Evolutionary conservation across 768 basidiomycete genomes (phyloP), one percentile per base, ranked within the genome.

Genomic region (Hericium erinaceus): DNA sequence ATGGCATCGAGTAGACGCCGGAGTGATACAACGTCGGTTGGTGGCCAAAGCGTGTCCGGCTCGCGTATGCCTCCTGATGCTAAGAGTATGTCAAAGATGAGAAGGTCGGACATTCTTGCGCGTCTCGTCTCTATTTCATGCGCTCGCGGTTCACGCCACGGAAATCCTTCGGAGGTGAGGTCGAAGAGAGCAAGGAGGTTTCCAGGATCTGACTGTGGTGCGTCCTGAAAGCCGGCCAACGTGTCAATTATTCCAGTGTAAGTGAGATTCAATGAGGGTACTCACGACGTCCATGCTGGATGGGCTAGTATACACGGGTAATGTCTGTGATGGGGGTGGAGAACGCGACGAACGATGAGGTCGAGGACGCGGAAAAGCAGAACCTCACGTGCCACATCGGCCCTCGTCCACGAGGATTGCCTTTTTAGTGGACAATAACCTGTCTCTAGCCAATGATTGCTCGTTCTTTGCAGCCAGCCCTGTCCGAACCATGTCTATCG

Each of bases 71-170:
- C 81, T 22, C 87, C 88, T 13, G 80, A 77, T 9, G 74, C 68
- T 40, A 93, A 78, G 4, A 92, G 77, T 20, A 86, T 79, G 67
- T 92, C 89, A 60, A 89, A 87, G 37, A 92, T 77, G 50, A 91
- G 80, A 54, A 76, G 64, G 67, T 86, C 85, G 28, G 77, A 74
- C 72, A 90, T 74, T 39, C 70, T 70, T 4, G 79, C 79, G 40
- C 90, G 81, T 40, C 87, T 80, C 46, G 75, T 70, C 62, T 82
- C 79, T 55, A 91, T 86, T 68, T 81, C 77, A 59, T 78, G 74
- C 50, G 76, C 77, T 37, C 74, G 72, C 41, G 77, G 74, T 16
- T 73, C 70, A 59, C 75, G 74, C 80, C 84, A 90, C 50, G 88
- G 75, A 68, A 89, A 89, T 52, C 69, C 64, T 46, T 72, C 70